phyloP scores from a whole-genome alignment of 2,329 filamentous ascomycete genomes.

The Aspergillus quadrilineatus region DNA sequence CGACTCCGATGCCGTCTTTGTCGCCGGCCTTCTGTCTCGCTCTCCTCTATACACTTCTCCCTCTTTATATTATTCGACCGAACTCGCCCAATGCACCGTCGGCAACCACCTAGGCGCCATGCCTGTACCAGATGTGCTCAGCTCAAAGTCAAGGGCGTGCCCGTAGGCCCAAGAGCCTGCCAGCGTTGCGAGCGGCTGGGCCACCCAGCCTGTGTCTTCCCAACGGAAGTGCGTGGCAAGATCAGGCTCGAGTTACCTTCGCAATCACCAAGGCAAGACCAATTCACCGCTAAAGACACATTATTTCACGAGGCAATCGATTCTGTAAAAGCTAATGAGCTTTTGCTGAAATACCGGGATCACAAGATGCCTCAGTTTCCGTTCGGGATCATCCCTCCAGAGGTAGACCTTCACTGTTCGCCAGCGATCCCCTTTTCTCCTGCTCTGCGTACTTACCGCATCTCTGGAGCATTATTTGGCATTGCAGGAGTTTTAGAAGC shows the following conservation, averaged over 20 bases:
- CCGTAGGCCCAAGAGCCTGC: slow-evolving; percentile 1
- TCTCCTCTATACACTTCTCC: too few relatives aligned
- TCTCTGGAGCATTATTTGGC: neutral
- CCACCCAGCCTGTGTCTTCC: slow-evolving; percentile 9
- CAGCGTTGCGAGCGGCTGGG: slow-evolving; percentile 15
- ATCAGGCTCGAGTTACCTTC: neutral
- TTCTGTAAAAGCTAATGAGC: too few relatives aligned
- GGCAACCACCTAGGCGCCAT: slow-evolving; percentile 8
- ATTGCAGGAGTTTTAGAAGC: slow-evolving; percentile 6
- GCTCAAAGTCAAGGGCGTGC: slow-evolving; percentile 14
- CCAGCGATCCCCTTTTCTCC: neutral
- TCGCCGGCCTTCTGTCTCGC: neutral
- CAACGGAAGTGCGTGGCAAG: neutral
- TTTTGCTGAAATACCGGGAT: too few relatives aligned
- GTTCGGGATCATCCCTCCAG: too few relatives aligned
- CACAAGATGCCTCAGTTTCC: too few relatives aligned
- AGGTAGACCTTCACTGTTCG: too few relatives aligned
- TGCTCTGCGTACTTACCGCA: slow-evolving; percentile 6
- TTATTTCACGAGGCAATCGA: too few relatives aligned
- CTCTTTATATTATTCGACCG: neutral
- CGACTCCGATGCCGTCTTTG: neutral
- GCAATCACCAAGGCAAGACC: too few relatives aligned
- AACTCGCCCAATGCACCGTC: slow-evolving; percentile 6
- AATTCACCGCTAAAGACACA: too few relatives aligned
- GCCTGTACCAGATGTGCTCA: slow-evolving; percentile 13